These are phyloP conservation scores for Sclerotinia subarctica DNA, from an alignment of 2,329 filamentous ascomycete genomes.

Conservation along the genomic window DNA sequence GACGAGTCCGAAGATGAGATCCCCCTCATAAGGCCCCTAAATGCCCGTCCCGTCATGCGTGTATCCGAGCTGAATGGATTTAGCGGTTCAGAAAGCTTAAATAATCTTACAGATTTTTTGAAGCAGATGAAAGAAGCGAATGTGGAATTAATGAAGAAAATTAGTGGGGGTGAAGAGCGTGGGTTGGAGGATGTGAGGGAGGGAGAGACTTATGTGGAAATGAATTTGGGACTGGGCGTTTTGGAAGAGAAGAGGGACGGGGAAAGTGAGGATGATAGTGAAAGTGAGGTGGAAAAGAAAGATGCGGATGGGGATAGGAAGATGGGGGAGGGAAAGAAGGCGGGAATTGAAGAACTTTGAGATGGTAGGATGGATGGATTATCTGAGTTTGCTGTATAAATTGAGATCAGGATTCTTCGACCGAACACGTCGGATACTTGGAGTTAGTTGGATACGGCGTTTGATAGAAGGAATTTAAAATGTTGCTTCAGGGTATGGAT, in stretches of 20 bases:
- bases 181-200: constrained; percentile 18
- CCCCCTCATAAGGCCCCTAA: constrained; percentile 17
- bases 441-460: neutral
- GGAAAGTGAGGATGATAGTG: neutral
- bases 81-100: constrained; percentile 3
- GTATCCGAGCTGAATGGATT: constrained; percentile 24
- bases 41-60: constrained; percentile 27
- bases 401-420: neutral
- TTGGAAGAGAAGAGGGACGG: constrained; percentile 26
- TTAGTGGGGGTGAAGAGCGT: constrained; percentile 21
- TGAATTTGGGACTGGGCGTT: constrained; percentile 29
- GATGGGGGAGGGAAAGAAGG: constrained; percentile 13
- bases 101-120: constrained; percentile 25
- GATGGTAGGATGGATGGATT: too few species aligned
- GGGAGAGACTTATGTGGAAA: constrained; percentile 25
- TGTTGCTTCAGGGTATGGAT: neutral
- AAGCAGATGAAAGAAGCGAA: constrained; percentile 29
- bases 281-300: neutral
- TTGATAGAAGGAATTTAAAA: neutral
- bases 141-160: constrained; percentile 24
- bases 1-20: constrained; percentile 21
- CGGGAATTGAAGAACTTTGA: constrained; percentile 14
- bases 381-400: neutral
- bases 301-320: constrained; percentile 14
- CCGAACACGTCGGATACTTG: neutral